Base-by-base conservation (phyloP, 805 yeast genomes). In the Wickerhamomyces bisporus region DNA sequence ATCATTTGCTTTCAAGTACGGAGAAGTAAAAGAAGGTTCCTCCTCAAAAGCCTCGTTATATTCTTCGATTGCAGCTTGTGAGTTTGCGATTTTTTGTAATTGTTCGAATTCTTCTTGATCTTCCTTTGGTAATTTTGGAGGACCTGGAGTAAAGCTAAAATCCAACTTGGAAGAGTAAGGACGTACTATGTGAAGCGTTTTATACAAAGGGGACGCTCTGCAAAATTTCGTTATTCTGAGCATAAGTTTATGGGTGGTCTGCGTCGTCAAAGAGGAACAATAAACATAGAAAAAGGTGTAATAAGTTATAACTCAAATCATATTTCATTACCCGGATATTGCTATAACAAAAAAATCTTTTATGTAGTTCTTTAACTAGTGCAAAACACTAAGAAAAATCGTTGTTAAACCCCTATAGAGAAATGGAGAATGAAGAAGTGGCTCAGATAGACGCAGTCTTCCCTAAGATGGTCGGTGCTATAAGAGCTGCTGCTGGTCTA, bases 51-150 rank as follows among this genome's bases (percentile, higher is more conserved):
- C 62, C 16, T 66, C 64, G 50, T 85, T 85, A 55, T 79, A 83
- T 40, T 79, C 86, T 33, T 83, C 89, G 19, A 86, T 81, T 1
- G 86, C 84, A 3, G 78, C 76, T 60, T 84, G 89, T 0, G 89
- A 75, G 52, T 72, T 77, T 3, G 97, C 98, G 34, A 80, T 71
- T 54, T 73, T 79, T 53, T 88, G 95, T 29, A 91, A 74, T 30
- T 74, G 71, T 57, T 93, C 98, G 61, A 93, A 91, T 63, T 93
- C 98, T 50, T 81, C 88, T 60, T 86, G 96, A 36, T 86, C 86
- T 46, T 83, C 81, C 40, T 78, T 75, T 15, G 86, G 81, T n/a
- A 86, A 68, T 42, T 76, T 73, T 18, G 91, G 91, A 4, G 96
- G 96, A 10, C 58, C 52, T 4, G 62, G 58, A 0, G 55, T 42